These are phyloP conservation scores for Nemania serpens DNA, from an alignment of 2,329 filamentous ascomycete species.

Conservation along the genomic window DNA sequence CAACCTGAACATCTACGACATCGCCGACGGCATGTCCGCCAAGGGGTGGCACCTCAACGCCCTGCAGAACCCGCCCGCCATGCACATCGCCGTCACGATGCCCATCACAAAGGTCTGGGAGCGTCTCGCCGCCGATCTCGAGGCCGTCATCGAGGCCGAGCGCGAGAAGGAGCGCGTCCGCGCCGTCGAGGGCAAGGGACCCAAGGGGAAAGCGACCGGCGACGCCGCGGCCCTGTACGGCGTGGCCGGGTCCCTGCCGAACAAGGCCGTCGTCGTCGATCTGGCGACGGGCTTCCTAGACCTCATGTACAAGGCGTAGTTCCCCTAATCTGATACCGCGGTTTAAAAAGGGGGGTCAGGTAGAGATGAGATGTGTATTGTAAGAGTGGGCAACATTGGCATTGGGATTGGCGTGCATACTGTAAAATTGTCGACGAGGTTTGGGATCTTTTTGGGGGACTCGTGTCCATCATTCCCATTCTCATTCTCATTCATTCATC, in stretches of 20 bases:
- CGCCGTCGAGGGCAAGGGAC: conserved; percentile 68
- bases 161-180: conserved; percentile 79
- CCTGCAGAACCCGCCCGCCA: conserved; percentile 86
- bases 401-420: background rate
- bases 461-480: conserved; percentile 2
- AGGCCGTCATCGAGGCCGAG: conserved; percentile 70
- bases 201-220: conserved; percentile 70
- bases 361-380: background rate
- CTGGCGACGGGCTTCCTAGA: conserved; percentile 91
- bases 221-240: conserved; percentile 91
- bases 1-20: conserved; percentile 85
- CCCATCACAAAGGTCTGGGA: conserved; percentile 84
- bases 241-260: conserved; percentile 90
- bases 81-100: conserved; percentile 91
- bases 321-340: background rate
- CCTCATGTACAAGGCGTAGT: conserved; percentile 83
- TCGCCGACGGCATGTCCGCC: conserved; percentile 83
- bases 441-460: background rate
- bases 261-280: conserved; percentile 93
- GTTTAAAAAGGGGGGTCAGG: background rate
- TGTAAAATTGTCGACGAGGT: background rate
- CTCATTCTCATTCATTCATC: no score
- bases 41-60: conserved; percentile 97
- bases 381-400: conserved; percentile 6
- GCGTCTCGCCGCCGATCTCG: conserved; percentile 73